Evolutionary conservation across 768 basidiomycete genomes (phyloP), one percentile per base, ranked within the genome.

Genomic region (Atractiella rhizophila): DNA sequence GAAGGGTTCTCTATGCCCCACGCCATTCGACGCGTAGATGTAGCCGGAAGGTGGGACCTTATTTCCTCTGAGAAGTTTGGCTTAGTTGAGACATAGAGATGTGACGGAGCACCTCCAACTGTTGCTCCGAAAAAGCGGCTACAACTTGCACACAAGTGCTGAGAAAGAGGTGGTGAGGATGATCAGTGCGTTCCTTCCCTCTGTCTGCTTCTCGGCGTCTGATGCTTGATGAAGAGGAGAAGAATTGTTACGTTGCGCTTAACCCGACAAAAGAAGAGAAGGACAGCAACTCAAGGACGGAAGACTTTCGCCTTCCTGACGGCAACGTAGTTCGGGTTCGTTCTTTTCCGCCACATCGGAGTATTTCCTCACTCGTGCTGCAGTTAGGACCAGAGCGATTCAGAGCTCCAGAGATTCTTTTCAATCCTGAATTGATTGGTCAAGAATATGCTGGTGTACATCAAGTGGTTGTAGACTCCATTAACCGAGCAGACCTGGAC

Each of bases 1-100:
- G 91, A 98, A 55, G 91, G 91, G 1, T 96, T 96, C 64, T 86
- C 83, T 5, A 94, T 96, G 82, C 85, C 86, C 31, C 86, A 96
- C 57, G 88, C 91, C 29, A 86, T 96, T 49, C 73, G 83, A 30
- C 68, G 91, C 51, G 78, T 98, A 33, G 91, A 98, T 56, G 72
- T 98, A 13, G 91, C 91, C 28, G 91, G 91, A 58, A 69, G n/a
- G n/a, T n/a, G n/a, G 86, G 82, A 80, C 56, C 48, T 66, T 55
- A 43, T 5, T 24, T 16, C 10, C 13, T 27, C 12, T 46, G n/a
- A n/a, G n/a, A n/a, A n/a, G n/a, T n/a, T n/a, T n/a, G n/a, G n/a
- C n/a, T n/a, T n/a, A n/a, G n/a, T n/a, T n/a, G 34, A 41, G 41
- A 39, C 25, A 19, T 54, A 86, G 88, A 59, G 88, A 96, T 56